A percentile compares a stretch with the other conserved stretches of the same genome.
phyloP scores from a whole-genome alignment of 768 basidiomycete genomes.

The Podaxis carcinomalis region DNA sequence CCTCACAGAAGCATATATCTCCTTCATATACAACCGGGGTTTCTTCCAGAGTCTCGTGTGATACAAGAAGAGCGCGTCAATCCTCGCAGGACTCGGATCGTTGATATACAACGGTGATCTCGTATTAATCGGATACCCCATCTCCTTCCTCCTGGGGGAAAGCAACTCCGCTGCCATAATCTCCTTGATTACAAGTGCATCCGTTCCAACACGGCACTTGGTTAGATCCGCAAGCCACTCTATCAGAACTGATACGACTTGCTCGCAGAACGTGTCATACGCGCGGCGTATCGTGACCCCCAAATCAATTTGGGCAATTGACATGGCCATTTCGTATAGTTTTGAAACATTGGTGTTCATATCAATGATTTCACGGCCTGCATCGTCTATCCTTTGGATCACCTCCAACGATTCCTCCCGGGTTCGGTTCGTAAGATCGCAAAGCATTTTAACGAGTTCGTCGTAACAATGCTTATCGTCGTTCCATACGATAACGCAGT shows the following conservation, averaged over 20 bases:
- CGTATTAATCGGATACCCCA: constrained; percentile 15
- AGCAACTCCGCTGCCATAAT: constrained; percentile 69
- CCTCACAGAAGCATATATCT: constrained; percentile 74
- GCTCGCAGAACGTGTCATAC: constrained; percentile 86
- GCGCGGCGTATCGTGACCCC: constrained; percentile 87
- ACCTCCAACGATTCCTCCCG: constrained; percentile 54
- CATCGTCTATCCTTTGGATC: constrained; percentile 64
- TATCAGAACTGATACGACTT: constrained; percentile 77
- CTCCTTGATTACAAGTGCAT: constrained; percentile 66
- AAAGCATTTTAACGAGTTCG: constrained; percentile 75
- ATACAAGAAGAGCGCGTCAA: constrained; percentile 77
- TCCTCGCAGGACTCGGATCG: constrained; percentile 53
- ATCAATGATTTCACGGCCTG: constrained; percentile 82
- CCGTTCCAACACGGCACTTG: constrained; percentile 63
- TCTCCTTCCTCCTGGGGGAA: constrained; percentile 51
- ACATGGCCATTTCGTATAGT: constrained; percentile 75
- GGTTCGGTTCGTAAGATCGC: constrained; percentile 50
- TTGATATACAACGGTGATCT: constrained; percentile 33
- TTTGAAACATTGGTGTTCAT: constrained; percentile 48
- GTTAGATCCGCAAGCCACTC: constrained; percentile 84
- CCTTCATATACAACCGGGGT: constrained; percentile 75
- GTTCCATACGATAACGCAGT: constrained; percentile 87
- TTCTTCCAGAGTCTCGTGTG: constrained; percentile 86
- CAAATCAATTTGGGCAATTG: constrained; percentile 83
- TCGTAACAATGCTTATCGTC: constrained; percentile 96